Base-by-base conservation (phyloP, 495 filamentous ascomycete genomes). In the Neurospora pannonica region DNA sequence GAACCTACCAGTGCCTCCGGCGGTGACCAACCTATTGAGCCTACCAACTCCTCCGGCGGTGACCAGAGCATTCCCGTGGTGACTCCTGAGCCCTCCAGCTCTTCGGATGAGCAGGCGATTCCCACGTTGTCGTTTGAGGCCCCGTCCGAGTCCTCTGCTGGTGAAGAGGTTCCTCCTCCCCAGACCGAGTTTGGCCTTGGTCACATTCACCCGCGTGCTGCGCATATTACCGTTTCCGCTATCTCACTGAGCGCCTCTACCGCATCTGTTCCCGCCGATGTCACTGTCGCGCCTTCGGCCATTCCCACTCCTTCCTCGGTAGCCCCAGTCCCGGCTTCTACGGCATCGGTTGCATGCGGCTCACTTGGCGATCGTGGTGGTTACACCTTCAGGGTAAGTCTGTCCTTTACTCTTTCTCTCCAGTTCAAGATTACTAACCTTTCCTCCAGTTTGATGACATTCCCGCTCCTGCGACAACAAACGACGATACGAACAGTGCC, bases 121-220 rank as follows among this genome's bases (percentile, higher is more conserved):
- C 54, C 54, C 54, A 67, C 54, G 2, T 67, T 67, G 54, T 67
- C 54, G 31, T 67, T 67, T 34, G 54, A 67, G 24, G 54, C 6
- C 24, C 54, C 54, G 54, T 28, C 54, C 28, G 28, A 67, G 28
- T 67, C 54, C 15, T 67, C 54, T 34, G 54, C 54, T 7, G 54
- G 11, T 34, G 54, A 67, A 67, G 54, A 67, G 15, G 28, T 74
- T 34, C 73, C 76, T 17, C 75, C 75, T 13, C 75, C 75, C 0
- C 74, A 80, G 54, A 77, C 78, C 5, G 77, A 80, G 28, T 72
- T 80, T 19, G 54, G 54, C 24, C 28, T 34, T 28, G 54, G 54
- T 34, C 54, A 67, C 28, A 9, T 67, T 67, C 54, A 67, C 54
- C 54, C 54, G 2, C 54, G 54, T 67, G 24, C 54, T 36, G 54